A percentile compares a stretch with the other conserved stretches of the same genome.
Evolutionary conservation across 164 flowering plant genomes (phyloP).

Genomic region (Annona cherimola): DNA sequence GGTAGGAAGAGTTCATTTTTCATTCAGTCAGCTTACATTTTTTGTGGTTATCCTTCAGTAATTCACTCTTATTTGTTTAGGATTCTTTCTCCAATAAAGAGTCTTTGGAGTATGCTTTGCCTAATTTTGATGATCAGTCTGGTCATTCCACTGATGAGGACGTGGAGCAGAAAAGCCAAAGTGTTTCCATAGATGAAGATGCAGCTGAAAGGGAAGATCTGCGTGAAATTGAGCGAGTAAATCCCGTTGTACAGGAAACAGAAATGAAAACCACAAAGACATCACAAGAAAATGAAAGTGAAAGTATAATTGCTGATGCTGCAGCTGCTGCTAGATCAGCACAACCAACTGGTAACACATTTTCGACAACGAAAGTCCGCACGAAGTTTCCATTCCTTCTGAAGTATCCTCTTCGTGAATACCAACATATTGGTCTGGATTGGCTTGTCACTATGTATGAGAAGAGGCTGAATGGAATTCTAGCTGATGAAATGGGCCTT

Average conservation of each 20-base stretch:
- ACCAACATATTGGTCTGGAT: conserved; percentile 97
- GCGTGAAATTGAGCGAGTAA: conserved; percentile 16
- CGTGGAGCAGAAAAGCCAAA: conserved; percentile 18
- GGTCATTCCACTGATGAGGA: conserved; percentile 32
- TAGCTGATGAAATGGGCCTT: conserved; percentile 99
- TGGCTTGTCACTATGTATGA: conserved; percentile 99
- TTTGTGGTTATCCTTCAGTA: neutral
- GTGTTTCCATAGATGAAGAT: conserved; percentile 22
- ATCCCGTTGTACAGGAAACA: conserved; percentile 20
- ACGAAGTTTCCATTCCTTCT: conserved; percentile 94
- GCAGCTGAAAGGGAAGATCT: conserved; percentile 21
- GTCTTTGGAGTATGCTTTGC: conserved; percentile 40
- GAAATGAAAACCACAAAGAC: conserved; percentile 21
- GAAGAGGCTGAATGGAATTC: conserved; percentile 90
- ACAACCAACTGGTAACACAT: conserved; percentile 96
- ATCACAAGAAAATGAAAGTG: conserved; percentile 54
- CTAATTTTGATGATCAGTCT: conserved; percentile 38
- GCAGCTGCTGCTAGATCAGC: conserved; percentile 99
- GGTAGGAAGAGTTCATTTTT: conserved; percentile 31
- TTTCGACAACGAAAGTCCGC: conserved; percentile 89
- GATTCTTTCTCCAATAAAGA: conserved; percentile 30
- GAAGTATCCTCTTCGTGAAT: conserved; percentile 88
- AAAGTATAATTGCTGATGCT: conserved; percentile 85
- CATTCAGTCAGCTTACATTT: neutral
- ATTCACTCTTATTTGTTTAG: conserved; percentile 11